Evolutionary conservation across 495 filamentous ascomycete genomes (phyloP), one percentile per base, ranked within the genome.

Genomic region (Aspergillus ellipticus): DNA sequence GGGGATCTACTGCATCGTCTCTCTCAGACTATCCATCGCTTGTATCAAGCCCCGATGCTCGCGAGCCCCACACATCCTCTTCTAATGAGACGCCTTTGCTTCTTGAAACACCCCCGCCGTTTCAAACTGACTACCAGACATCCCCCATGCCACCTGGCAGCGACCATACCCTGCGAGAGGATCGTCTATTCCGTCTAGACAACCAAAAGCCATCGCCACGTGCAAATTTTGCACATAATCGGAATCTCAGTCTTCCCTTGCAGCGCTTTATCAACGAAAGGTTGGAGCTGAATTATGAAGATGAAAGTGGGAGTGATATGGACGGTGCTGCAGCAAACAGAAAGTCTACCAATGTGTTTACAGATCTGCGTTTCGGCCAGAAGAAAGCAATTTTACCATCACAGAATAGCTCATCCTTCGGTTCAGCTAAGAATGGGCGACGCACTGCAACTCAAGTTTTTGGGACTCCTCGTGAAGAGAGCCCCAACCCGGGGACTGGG

Each of bases 251-350:
- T 55, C 51, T 78, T 31, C 75, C 74, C 26, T 58, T 78, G 19
- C 68, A 77, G 51, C 69, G 75, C 3, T 78, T 78, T 42, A 78
- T 78, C 51, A 75, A 77, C 21, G 75, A 78, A 33, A 63, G 71
- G n/a, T 31, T 72, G 11, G 68, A 71, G 13, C 42, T 74, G 37
- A 61, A 68, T 21, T 59, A 68, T 46, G 65, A 56, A 19, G 33
- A 49, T 16, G 63, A 62, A 13, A 29, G 52, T 5, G 52, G 29
- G 1, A 35, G 62, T 17, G 60, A 59, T 16, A 19, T 59, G 19
- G 54, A 59, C 37, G 41, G 24, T 24, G 16, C 49, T n/a, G 37
- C 49, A 10, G 16, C 51, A 5, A 49, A 51, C 9, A 55, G 43
- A 17, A 58, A 51, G 28, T 15, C 37, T 19, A 47, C 60, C 6